Evolutionary conservation across 176 grass and related monocot species (phyloP).

Genomic region (Musa beccarii): DNA sequence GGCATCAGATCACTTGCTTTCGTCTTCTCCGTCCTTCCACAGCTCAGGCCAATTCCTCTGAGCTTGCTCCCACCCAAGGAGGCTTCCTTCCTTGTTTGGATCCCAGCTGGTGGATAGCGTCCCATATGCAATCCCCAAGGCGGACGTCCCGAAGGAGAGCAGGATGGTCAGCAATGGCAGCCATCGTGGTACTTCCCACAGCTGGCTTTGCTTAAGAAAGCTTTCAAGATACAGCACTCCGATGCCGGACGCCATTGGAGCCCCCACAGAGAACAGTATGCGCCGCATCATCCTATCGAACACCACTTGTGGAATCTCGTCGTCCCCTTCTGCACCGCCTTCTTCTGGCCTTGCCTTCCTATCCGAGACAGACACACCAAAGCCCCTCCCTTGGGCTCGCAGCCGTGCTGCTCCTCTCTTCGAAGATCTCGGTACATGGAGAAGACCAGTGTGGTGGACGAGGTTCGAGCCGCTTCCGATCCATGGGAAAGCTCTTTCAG

Average conservation of each 20-base stretch:
- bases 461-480: not conserved
- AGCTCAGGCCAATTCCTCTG: constrained; percentile 67
- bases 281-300: constrained; percentile 68
- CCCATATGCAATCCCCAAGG: constrained; percentile 75
- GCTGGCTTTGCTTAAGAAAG: constrained; percentile 25
- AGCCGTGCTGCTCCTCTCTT: constrained; percentile 3
- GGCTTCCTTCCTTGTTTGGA: constrained; percentile 56
- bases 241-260: constrained; percentile 56
- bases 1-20: not conserved
- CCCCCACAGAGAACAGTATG: constrained; percentile 47
- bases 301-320: constrained; percentile 60
- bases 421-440: not conserved
- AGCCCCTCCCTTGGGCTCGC: constrained; percentile 25
- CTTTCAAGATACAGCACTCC: constrained; percentile 42
- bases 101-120: constrained; percentile 80
- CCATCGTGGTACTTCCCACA: constrained; percentile 37
- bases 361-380: constrained; percentile 25
- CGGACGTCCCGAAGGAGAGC: constrained; percentile 68
- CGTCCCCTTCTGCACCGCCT: constrained; percentile 13
- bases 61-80: constrained; percentile 67
- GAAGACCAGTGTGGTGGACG: not conserved
- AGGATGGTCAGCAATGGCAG: constrained; percentile 50
- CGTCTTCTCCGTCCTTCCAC: constrained; percentile 59
- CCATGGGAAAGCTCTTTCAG: not conserved
- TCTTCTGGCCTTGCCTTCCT: constrained; percentile 8